phyloP scores from a whole-genome alignment of 1,139 yeast species.

The Saccharomyces hybrid region DNA sequence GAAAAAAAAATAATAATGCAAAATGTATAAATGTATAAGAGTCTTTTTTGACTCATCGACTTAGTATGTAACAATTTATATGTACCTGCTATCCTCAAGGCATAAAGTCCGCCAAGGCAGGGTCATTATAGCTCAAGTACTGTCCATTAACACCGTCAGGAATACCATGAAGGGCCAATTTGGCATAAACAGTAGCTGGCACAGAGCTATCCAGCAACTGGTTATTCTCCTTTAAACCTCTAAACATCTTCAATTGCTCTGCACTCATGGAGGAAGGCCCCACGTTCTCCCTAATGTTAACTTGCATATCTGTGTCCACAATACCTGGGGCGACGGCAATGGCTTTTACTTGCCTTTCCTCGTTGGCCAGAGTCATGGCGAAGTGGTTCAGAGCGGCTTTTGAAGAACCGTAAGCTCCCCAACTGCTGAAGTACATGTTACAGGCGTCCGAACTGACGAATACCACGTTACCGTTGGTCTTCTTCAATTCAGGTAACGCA shows the following conservation, averaged over 20 bases:
- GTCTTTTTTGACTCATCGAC: background rate
- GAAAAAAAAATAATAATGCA: background rate
- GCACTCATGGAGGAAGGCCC: slow-evolving; percentile 48
- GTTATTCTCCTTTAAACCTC: slow-evolving; percentile 47
- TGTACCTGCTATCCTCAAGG: slow-evolving; percentile 12
- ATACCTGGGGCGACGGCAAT: slow-evolving; percentile 88
- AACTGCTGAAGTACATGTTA: slow-evolving; percentile 40
- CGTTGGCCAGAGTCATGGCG: slow-evolving; percentile 56
- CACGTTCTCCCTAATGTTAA: slow-evolving; percentile 55
- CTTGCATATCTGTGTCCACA: slow-evolving; percentile 84
- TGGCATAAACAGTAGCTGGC: slow-evolving; percentile 64
- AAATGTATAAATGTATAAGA: background rate
- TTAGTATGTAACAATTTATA: background rate
- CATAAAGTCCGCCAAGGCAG: slow-evolving; percentile 20
- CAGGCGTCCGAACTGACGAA: slow-evolving; percentile 83
- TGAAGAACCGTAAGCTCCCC: slow-evolving; percentile 88
- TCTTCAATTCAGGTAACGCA: background rate
- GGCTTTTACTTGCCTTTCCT: slow-evolving; percentile 52
- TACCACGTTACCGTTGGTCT: slow-evolving; percentile 38
- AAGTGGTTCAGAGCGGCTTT: slow-evolving; percentile 85
- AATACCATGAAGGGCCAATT: slow-evolving; percentile 55
- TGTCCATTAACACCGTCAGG: slow-evolving; percentile 49
- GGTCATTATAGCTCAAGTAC: slow-evolving; percentile 56
- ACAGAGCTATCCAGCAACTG: slow-evolving; percentile 56
- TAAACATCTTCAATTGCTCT: slow-evolving; percentile 50